Conservation (phyloP, 352 stramenopile species). For the Phytophthora boehmeriae region DNA sequence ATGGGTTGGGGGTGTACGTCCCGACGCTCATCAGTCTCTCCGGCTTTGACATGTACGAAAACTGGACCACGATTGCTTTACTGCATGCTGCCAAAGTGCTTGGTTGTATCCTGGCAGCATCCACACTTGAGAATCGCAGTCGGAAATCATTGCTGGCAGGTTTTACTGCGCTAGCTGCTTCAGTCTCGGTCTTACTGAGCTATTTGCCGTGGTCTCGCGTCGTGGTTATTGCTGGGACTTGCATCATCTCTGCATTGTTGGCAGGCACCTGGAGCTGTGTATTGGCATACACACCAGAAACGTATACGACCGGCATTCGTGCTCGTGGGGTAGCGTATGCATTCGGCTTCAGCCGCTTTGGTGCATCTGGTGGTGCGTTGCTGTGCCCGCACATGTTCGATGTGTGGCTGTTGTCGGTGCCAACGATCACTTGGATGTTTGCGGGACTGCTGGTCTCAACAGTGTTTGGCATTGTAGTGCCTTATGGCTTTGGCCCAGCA, state of each 20-base stretch:
- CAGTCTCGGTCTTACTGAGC: conserved; percentile 25
- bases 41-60: conserved; percentile 41
- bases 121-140: conserved; percentile 20
- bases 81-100: conserved; percentile 26
- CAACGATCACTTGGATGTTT: conserved; percentile 35
- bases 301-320: conserved; percentile 19
- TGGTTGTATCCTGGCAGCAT: conserved; percentile 22
- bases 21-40: conserved; percentile 41
- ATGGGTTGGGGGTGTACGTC: conserved; percentile 35
- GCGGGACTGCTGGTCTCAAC: conserved; percentile 20
- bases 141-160: conserved; percentile 25
- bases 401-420: conserved; percentile 37
- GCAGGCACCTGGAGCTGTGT: conserved; percentile 29
- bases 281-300: conserved; percentile 28
- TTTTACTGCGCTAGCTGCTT: conserved; percentile 10
- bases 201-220: conserved; percentile 33
- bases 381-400: conserved; percentile 44
- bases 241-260: conserved; percentile 20
- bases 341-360: conserved; percentile 29
- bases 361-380: conserved; percentile 19
- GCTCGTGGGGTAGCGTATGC: conserved; percentile 28
- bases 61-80: conserved; percentile 25
- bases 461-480: conserved; percentile 23
- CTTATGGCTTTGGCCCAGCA: conserved; percentile 18
- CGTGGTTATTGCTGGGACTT: conserved; percentile 24